Percentiles rank a stretch among this genome's conserved stretches.
These are phyloP conservation scores for Leishmania lainsoni DNA, from an alignment of 208 protist genomes.

Conservation along the genomic window DNA sequence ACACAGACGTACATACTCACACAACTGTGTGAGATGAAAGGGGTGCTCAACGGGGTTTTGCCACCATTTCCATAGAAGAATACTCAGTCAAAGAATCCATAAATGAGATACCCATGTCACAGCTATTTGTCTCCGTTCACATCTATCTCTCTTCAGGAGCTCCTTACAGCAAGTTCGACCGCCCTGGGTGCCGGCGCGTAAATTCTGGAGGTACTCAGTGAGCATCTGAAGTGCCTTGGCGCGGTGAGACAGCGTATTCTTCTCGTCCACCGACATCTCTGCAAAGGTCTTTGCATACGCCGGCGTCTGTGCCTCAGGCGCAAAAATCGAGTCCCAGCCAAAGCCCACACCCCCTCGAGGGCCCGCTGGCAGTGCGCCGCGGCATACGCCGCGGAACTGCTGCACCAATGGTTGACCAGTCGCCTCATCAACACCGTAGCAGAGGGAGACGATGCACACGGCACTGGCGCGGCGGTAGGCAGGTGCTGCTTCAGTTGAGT, in stretches of 20 bases:
- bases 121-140: background rate
- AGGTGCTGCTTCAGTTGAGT: constrained; percentile 20
- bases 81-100: background rate
- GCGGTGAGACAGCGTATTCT: constrained; percentile 97
- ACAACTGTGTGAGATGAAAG: background rate
- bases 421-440: constrained; percentile 23
- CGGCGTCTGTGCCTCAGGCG: constrained; percentile 57
- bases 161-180: background rate
- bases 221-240: constrained; percentile 66
- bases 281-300: constrained; percentile 85
- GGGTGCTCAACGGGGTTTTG: background rate
- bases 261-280: constrained; percentile 85
- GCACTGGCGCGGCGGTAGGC: constrained; percentile 71
- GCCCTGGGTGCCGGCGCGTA: background rate
- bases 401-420: constrained; percentile 26
- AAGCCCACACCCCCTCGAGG: constrained; percentile 81
- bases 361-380: constrained; percentile 64
- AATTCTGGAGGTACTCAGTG: constrained; percentile 27
- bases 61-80: background rate
- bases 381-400: constrained; percentile 77
- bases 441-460: constrained; percentile 69
- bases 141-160: no score
- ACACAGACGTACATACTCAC: no score
- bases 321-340: constrained; percentile 97
- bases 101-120: background rate